phyloP scores from a whole-genome alignment of 2,329 filamentous ascomycete genomes.

The Cryphonectria japonica region DNA sequence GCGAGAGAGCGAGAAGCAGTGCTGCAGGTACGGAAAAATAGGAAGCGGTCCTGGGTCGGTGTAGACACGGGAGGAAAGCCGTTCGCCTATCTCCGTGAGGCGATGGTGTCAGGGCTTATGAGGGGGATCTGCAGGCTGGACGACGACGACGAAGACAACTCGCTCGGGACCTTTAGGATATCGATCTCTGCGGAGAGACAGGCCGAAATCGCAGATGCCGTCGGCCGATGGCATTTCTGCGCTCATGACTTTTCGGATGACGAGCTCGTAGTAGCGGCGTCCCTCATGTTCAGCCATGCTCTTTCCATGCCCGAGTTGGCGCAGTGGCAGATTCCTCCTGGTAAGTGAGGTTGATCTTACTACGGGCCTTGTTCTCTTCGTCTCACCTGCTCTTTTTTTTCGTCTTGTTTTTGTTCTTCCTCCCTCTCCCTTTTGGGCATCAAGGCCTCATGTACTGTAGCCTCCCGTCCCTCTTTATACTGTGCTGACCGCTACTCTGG shows the following conservation, averaged over 20 bases:
- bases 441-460: conserved; percentile 23
- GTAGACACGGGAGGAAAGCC: conserved; percentile 77
- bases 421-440: conserved; percentile 29
- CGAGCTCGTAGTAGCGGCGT: conserved; percentile 83
- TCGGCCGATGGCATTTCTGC: conserved; percentile 85
- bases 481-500: conserved; percentile 45
- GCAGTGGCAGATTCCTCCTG: conserved; percentile 76
- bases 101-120: conserved; percentile 92
- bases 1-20: conserved; percentile 73
- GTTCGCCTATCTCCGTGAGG: conserved; percentile 86
- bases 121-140: conserved; percentile 78
- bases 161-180: conserved; percentile 46
- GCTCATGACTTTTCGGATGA: conserved; percentile 90
- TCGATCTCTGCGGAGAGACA: conserved; percentile 69
- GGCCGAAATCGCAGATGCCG: conserved; percentile 65
- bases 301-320: conserved; percentile 80
- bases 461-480: background rate
- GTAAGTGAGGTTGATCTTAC: conserved; percentile 51
- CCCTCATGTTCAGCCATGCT: conserved; percentile 88
- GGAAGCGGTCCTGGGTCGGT: conserved; percentile 91
- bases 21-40: conserved; percentile 71
- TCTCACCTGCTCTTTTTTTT: conserved; percentile 16
- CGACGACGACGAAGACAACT: conserved; percentile 61
- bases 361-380: conserved; percentile 1
- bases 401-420: conserved; percentile 16